A percentile compares a stretch with the other conserved stretches of the same genome.
Evolutionary conservation across 345 rosid species (phyloP).

Genomic region (Raphanus raphanistrum): DNA sequence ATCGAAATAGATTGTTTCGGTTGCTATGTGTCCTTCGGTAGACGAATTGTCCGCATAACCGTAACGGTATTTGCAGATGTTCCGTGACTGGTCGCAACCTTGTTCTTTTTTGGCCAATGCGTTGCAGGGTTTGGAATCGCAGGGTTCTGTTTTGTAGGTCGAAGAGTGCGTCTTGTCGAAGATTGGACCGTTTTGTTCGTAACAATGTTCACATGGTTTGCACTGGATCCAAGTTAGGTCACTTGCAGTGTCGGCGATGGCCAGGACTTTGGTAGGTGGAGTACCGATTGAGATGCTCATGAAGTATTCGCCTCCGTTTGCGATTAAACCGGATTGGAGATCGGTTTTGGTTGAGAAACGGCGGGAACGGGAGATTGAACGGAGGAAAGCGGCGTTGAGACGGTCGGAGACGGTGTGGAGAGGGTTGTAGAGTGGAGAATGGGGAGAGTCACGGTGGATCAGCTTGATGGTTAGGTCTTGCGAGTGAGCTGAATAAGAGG

Average conservation of each 20-base stretch:
- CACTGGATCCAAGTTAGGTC: conserved; percentile 41
- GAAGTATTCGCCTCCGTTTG: conserved; percentile 29
- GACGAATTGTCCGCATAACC: conserved; percentile 47
- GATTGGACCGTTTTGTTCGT: conserved; percentile 31
- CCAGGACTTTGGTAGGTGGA: conserved; percentile 26
- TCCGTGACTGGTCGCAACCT: conserved; percentile 21
- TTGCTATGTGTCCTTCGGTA: conserved; percentile 47
- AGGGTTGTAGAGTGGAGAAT: conserved; percentile 38
- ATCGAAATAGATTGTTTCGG: conserved; percentile 45
- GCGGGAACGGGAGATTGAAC: conserved; percentile 39
- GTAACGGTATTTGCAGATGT: conserved; percentile 48
- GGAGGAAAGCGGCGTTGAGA: conserved; percentile 34
- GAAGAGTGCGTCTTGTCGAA: conserved; percentile 31
- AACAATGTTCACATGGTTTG: conserved; percentile 38
- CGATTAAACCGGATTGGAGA: conserved; percentile 19
- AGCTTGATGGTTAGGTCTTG: conserved; percentile 26
- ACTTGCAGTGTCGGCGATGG: conserved; percentile 40
- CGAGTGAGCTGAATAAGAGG: conserved; percentile 12
- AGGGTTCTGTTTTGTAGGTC: conserved; percentile 32
- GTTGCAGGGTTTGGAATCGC: conserved; percentile 20
- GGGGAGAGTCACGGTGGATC: conserved; percentile 42
- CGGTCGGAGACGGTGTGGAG: conserved; percentile 27
- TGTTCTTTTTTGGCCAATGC: conserved; percentile 14
- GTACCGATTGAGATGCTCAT: conserved; percentile 42
- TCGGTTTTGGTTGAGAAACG: conserved; percentile 32